Base-by-base conservation (phyloP, 208 protist species). In the Acanthamoeba lugdunensis region DNA sequence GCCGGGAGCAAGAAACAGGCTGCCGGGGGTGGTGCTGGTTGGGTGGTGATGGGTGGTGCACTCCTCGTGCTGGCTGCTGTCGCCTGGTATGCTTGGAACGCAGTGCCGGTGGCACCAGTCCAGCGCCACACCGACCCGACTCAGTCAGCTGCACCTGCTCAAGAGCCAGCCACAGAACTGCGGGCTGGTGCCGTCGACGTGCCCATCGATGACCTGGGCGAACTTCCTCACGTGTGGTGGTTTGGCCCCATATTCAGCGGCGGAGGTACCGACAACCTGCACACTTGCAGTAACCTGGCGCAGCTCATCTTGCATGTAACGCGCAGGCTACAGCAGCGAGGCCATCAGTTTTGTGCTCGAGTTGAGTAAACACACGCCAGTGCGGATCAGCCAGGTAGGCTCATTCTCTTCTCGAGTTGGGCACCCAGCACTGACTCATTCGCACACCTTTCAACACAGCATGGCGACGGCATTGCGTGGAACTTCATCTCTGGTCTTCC, bases 251-350 rank as follows among this genome's bases (percentile, higher is more conserved):
- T 93, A 4, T 82, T 93, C 67, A 93, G 89, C 45, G 89, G 69
- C 18, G 89, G 89, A 33, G 89, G 89, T 69, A 73, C 75, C 5
- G n/a, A n/a, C n/a, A 33, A 6, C 4, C 21, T 7, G 63, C 82
- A 13, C 63, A 23, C 14, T 13, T n/a, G 50, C 23, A 33, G 65
- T 65, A 89, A 69, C 63, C 48, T 65, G 23, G n/a, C n/a, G n/a
- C 7, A 6, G n/a, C 11, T 30, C 28, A 30, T 63, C 18, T 28
- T 65, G 14, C 33, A 63, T 61, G 30, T 50, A 23, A 11, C 33
- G 41, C 54, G 33, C 25, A 91, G 85, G 85, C 48, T 93, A 93
- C 89, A 61, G 67, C 52, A 93, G 89, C 30, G 89, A 93, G 69
- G 89, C 89, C n/a, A 58, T 93, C 67, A 84, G 69, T 33, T 93